Conservation (phyloP, 345 rosid species). For the Cardamine occulta region DNA sequence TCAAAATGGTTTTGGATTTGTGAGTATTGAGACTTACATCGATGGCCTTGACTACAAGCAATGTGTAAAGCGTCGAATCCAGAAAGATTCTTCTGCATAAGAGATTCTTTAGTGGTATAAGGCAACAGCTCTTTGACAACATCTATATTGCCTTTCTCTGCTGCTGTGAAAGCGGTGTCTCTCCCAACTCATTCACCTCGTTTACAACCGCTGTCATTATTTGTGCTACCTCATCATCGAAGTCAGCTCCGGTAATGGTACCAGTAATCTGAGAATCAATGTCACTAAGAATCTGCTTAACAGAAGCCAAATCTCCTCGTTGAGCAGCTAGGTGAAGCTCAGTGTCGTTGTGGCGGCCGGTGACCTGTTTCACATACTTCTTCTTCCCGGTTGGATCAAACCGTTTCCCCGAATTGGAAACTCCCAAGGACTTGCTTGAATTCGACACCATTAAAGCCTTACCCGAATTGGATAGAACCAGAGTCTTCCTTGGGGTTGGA, state of each 20-base stretch:
- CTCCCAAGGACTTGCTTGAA: constrained; percentile 66
- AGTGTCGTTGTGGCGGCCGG: constrained; percentile 93
- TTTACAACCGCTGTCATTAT: constrained; percentile 74
- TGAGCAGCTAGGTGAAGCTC: constrained; percentile 93
- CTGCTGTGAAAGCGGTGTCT: constrained; percentile 85
- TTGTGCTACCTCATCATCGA: constrained; percentile 78
- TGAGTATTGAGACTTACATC: constrained; percentile 52
- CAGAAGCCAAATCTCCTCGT: constrained; percentile 69
- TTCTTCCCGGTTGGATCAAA: constrained; percentile 68
- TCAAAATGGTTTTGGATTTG: neutral
- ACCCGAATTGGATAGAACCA: constrained; percentile 63
- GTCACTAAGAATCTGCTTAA: constrained; percentile 69
- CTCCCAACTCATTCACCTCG: constrained; percentile 93
- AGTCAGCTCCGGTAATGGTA: constrained; percentile 67
- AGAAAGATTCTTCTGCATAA: constrained; percentile 65
- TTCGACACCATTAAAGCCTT: constrained; percentile 62
- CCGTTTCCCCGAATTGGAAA: constrained; percentile 73
- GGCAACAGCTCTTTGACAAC: constrained; percentile 73
- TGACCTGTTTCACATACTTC: constrained; percentile 94
- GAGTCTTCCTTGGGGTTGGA: constrained; percentile 58
- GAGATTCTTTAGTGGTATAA: constrained; percentile 63
- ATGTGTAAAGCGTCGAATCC: constrained; percentile 79
- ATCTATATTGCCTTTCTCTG: constrained; percentile 80
- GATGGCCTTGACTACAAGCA: constrained; percentile 86
- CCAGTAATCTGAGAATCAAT: constrained; percentile 76